Conservation (phyloP, 2,329 filamentous ascomycete genomes). For the Fusarium equiseti region DNA sequence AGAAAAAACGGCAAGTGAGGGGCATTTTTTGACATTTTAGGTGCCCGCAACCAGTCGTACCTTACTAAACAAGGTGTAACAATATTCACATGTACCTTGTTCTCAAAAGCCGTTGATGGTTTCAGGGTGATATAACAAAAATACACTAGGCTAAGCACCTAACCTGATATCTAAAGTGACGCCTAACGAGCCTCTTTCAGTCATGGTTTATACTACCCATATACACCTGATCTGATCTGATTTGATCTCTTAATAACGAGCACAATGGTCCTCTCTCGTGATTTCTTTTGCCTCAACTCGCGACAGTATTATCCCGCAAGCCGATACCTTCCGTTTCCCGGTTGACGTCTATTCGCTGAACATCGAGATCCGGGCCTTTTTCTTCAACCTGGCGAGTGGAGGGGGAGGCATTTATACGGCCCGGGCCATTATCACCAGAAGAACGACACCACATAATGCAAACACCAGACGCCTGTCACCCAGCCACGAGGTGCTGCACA, state of each 20-base stretch:
- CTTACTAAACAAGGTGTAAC: background rate
- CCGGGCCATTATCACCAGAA: conserved; percentile 5
- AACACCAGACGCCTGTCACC: conserved; percentile 35
- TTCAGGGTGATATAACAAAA: background rate
- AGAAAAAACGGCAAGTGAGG: conserved; percentile 33
- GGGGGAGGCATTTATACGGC: conserved; percentile 22
- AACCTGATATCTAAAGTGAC: background rate
- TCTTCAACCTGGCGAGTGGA: conserved; percentile 26
- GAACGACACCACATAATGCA: conserved; percentile 14
- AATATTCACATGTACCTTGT: conserved; percentile 15
- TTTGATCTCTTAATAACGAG: background rate
- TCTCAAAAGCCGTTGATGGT: conserved; percentile 24
- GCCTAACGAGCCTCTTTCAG: background rate
- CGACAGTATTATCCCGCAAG: conserved; percentile 34
- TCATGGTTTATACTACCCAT: background rate
- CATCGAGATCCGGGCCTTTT: conserved; percentile 38
- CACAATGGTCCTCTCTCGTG: background rate
- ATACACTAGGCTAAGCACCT: background rate
- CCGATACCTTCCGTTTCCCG: conserved; percentile 32
- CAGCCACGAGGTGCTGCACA: conserved; percentile 23
- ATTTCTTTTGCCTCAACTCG: conserved; percentile 17
- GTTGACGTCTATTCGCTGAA: conserved; percentile 20
- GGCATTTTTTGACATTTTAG: conserved; percentile 21
- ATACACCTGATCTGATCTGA: background rate
- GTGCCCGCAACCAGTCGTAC: conserved; percentile 18